A percentile compares a stretch with the other conserved stretches of the same genome.
These are phyloP conservation scores for Exophiala mesophila DNA, from an alignment of 2,329 filamentous ascomycete species.

Conservation along the genomic window DNA sequence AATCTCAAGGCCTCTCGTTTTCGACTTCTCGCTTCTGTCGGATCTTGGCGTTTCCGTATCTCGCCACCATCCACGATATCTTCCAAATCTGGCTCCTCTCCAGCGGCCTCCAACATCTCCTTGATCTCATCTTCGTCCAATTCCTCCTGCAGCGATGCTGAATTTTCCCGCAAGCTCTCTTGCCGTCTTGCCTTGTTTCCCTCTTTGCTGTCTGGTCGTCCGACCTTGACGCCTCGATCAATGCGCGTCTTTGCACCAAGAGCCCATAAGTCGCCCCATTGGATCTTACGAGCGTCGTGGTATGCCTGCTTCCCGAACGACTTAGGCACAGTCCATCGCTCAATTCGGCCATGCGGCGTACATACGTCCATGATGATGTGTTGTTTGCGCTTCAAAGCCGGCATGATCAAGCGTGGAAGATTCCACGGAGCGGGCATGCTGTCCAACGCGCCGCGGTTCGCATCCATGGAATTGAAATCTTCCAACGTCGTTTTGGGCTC, in stretches of 20 bases:
- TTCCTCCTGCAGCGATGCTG: background rate
- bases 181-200: slow-evolving; percentile 2
- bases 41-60: background rate
- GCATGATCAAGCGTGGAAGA: slow-evolving; percentile 72
- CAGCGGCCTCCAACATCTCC: background rate
- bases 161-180: background rate
- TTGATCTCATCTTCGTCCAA: background rate
- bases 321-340: slow-evolving; percentile 88
- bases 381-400: slow-evolving; percentile 79
- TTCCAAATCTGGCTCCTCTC: too few species aligned
- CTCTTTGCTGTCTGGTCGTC: slow-evolving; percentile 18
- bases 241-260: slow-evolving; percentile 85
- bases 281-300: slow-evolving; percentile 82
- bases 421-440: slow-evolving; percentile 20
- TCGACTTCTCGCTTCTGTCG: background rate
- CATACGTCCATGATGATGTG: slow-evolving; percentile 90
- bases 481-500: slow-evolving; percentile 13
- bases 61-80: too few species aligned
- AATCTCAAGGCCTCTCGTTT: background rate
- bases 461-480: slow-evolving; percentile 16
- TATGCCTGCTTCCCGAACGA: slow-evolving; percentile 78
- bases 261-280: slow-evolving; percentile 94
- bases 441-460: slow-evolving; percentile 45
- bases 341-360: slow-evolving; percentile 76
- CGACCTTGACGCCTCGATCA: slow-evolving; percentile 49